Evolutionary conservation across 2,329 filamentous ascomycete species (phyloP), one percentile per base, ranked within the genome.

Genomic region (Paecilomyces sp.): DNA sequence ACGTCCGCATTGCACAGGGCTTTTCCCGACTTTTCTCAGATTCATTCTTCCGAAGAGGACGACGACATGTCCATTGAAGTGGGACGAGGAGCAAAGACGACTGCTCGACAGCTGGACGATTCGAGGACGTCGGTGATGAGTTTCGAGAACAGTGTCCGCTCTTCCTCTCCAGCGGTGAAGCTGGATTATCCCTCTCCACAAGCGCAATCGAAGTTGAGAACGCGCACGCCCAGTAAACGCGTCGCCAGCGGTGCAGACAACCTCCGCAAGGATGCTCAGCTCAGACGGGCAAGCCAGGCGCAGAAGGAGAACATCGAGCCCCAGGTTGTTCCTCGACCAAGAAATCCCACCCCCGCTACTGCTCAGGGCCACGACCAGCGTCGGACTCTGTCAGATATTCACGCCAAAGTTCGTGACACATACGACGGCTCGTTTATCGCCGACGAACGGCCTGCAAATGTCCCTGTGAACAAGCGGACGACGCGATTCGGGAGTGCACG

Each of bases 41-140:
- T 73, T 22, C 72, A 72, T 52, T 73, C 72, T 36, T 77, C 75
- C 31, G 74, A 75, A 54, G 77, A 80, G 18, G 72, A 74, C 58
- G 77, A 80, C 56, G 78, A 76, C 57, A 74, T 81, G 61, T 85
- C 83, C 1, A 77, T 87, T 59, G 85, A 88, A 66, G 69, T 84
- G 33, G 83, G 82, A 54, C 78, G 85, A 58, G 84, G 81, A 33
- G 69, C 74, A 24, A 76, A 76, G 61, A 77, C 71, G 62, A 63
- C 63, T 15, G 62, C 63, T 61, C 70, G 62, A 65, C 74, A 64
- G 60, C 65, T 70, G 68, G 76, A 83, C 62, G 78, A 83, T 65
- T 84, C 82, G 30, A 78, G 79, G 54, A 77, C 81, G 62, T 77
- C 78, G 4, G 69, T 77, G 47, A 79, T 84, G 67, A 78, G 74